These are phyloP conservation scores for Pisolithus tinctorius DNA, from an alignment of 768 basidiomycete genomes.

Conservation along the genomic window DNA sequence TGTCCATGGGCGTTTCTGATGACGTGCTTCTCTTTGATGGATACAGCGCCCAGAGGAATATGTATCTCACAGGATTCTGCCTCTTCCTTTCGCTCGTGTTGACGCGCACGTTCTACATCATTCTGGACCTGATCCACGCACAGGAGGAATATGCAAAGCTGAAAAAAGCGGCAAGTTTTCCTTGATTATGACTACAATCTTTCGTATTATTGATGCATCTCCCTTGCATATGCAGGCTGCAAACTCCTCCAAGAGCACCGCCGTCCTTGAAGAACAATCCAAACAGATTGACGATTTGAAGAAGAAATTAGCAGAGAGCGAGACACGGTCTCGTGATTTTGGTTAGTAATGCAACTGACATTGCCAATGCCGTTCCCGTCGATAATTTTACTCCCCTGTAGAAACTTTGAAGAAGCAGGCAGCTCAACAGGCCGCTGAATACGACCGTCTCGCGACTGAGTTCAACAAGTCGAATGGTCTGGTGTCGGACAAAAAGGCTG, in stretches of 20 bases:
- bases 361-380: neutral
- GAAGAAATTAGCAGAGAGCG: constrained; percentile 51
- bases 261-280: constrained; percentile 15
- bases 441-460: constrained; percentile 74
- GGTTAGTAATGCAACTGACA: constrained; percentile 33
- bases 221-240: constrained; percentile 24
- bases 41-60: constrained; percentile 76
- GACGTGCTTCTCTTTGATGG: neutral
- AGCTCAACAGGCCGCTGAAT: constrained; percentile 68
- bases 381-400: constrained; percentile 17
- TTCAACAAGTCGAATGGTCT: constrained; percentile 65
- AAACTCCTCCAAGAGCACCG: constrained; percentile 23
- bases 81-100: constrained; percentile 95
- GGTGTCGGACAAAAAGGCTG: constrained; percentile 56
- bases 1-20: neutral
- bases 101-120: constrained; percentile 87
- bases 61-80: constrained; percentile 89
- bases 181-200: neutral
- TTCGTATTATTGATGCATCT: neutral
- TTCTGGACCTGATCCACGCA: constrained; percentile 83
- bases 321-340: constrained; percentile 58
- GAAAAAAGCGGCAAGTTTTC: constrained; percentile 47
- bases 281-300: constrained; percentile 60
- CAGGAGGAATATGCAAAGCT: constrained; percentile 85
- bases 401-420: constrained; percentile 83